A percentile compares a stretch with the other conserved stretches of the same genome.
phyloP scores from a whole-genome alignment of 2,329 filamentous ascomycete genomes.

The Lachnellula cervina region DNA sequence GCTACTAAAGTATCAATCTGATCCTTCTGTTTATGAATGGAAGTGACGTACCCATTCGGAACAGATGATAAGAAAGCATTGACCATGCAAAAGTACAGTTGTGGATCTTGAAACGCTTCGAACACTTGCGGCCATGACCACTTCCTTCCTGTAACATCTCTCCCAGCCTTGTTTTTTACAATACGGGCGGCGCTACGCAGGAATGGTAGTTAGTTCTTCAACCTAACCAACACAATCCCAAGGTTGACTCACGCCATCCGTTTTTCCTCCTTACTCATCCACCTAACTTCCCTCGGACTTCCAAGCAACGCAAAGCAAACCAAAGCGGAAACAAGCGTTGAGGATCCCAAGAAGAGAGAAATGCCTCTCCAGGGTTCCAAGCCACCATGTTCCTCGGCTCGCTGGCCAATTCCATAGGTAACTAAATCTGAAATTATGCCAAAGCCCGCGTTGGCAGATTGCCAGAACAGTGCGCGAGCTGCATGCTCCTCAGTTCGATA shows the following conservation, averaged over 20 bases:
- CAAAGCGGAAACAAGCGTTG: slow-evolving; percentile 17
- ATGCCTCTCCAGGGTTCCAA: slow-evolving; percentile 19
- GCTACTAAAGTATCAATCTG: neutral
- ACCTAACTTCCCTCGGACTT: slow-evolving; percentile 25
- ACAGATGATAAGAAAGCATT: slow-evolving; percentile 31
- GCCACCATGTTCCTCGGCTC: slow-evolving; percentile 16
- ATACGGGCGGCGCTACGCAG: slow-evolving; percentile 15
- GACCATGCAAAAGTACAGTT: slow-evolving; percentile 28
- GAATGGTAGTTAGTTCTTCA: neutral
- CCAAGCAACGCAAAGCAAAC: slow-evolving; percentile 22
- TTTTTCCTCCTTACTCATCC: slow-evolving; percentile 19
- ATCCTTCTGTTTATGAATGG: neutral
- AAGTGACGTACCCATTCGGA: slow-evolving; percentile 30
- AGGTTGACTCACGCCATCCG: slow-evolving; percentile 16
- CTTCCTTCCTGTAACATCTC: slow-evolving; percentile 8
- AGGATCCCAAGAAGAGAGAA: slow-evolving; percentile 18
- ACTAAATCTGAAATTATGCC: slow-evolving; percentile 21
- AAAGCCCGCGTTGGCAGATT: slow-evolving; percentile 34
- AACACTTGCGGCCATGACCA: slow-evolving; percentile 35
- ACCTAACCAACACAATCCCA: neutral
- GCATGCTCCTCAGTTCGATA: slow-evolving; percentile 34
- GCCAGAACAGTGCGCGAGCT: slow-evolving; percentile 33
- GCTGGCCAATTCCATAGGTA: slow-evolving; percentile 18
- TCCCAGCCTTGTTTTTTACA: slow-evolving; percentile 17
- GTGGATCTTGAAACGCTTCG: slow-evolving; percentile 35